These are phyloP conservation scores for Vanrija sp. DNA, from an alignment of 1,284 basidiomycete species.

Conservation along the genomic window DNA sequence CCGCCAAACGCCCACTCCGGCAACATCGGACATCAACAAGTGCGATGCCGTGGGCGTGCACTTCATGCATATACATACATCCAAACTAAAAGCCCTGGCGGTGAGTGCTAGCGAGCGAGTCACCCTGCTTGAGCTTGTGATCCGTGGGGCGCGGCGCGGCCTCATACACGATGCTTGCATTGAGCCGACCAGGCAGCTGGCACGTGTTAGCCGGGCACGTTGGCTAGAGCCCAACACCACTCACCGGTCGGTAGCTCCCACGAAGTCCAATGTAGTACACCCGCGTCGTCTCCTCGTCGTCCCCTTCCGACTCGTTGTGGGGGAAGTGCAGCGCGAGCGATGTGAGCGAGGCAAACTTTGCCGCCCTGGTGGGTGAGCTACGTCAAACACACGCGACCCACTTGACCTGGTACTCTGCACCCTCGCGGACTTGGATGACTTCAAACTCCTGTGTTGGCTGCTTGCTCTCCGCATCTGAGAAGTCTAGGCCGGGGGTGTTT, in stretches of 20 bases:
- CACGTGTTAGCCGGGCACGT: too few species aligned
- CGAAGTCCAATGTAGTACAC: constrained; percentile 46
- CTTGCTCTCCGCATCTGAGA: constrained; percentile 38
- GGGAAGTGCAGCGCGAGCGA: constrained; percentile 45
- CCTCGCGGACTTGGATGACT: constrained; percentile 32
- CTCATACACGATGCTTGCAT: constrained; percentile 46
- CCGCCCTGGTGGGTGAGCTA: constrained; percentile 33
- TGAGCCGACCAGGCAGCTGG: constrained; percentile 43
- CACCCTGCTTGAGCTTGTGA: constrained; percentile 34
- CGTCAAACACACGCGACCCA: too few species aligned
- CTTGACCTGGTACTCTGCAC: constrained; percentile 49
- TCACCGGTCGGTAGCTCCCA: constrained; percentile 43
- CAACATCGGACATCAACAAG: too few species aligned
- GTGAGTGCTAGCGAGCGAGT: constrained; percentile 11
- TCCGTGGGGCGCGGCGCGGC: constrained; percentile 46
- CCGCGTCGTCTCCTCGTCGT: constrained; percentile 44
- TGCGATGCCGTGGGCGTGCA: background rate
- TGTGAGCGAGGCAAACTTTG: constrained; percentile 44
- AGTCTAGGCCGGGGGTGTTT: constrained; percentile 45
- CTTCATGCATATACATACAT: background rate
- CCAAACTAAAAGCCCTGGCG: constrained; percentile 15
- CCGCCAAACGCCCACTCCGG: background rate
- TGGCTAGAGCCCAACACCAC: constrained; percentile 8
- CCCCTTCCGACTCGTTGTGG: constrained; percentile 41
- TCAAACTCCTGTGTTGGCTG: constrained; percentile 39